These are phyloP conservation scores for Beta lomatogona DNA, from an alignment of 179 eudicot genomes.

Conservation along the genomic window DNA sequence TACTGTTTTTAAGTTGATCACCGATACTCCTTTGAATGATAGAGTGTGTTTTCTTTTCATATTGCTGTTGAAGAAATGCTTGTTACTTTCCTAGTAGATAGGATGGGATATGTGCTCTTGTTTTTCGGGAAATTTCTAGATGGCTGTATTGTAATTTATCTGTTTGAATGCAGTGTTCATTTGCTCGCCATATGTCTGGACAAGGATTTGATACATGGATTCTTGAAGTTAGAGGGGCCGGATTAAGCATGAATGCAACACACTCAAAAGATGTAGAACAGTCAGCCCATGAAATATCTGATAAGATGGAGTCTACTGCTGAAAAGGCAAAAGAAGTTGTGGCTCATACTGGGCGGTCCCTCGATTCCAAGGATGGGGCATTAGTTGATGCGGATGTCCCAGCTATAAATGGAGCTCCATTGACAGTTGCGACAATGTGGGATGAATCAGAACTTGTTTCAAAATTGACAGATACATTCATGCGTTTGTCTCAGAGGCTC, in stretches of 20 bases:
- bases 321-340: conserved; percentile 37
- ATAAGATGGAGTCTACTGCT: conserved; percentile 43
- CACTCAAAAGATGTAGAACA: conserved; percentile 58
- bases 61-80: background rate
- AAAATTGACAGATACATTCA: conserved; percentile 49
- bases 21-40: background rate
- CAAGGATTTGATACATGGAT: conserved; percentile 99
- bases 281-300: conserved; percentile 64
- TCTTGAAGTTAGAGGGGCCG: conserved; percentile 97
- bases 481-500: conserved; percentile 46
- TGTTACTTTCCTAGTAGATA: background rate
- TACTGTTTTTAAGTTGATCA: background rate
- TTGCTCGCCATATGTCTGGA: conserved; percentile 97
- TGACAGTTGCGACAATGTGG: conserved; percentile 34
- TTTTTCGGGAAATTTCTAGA: background rate
- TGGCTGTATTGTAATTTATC: background rate
- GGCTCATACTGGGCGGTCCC: conserved; percentile 18
- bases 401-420: conserved; percentile 30
- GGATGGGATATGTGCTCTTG: background rate
- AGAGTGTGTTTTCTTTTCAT: background rate
- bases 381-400: conserved; percentile 35
- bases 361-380: conserved; percentile 22
- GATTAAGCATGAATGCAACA: conserved; percentile 66
- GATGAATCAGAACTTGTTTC: conserved; percentile 47
- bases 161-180: conserved; percentile 70